These are phyloP conservation scores for Solidago caesia DNA, from an alignment of 129 eudicot species.

Conservation along the genomic window DNA sequence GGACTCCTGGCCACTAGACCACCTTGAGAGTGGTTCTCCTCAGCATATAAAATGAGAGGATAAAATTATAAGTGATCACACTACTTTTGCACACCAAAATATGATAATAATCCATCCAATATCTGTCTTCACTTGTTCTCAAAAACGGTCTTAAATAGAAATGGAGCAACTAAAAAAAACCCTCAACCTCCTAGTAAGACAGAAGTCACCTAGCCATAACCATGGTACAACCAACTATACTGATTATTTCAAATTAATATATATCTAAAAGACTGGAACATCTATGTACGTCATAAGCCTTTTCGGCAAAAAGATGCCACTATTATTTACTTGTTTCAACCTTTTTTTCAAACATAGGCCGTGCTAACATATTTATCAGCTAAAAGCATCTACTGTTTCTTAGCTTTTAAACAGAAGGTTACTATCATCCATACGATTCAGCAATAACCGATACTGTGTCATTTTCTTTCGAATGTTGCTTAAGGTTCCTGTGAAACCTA, in stretches of 20 bases:
- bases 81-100: conserved; percentile 2
- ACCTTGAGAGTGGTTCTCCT: too few relatives aligned
- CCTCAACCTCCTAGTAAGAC: background rate
- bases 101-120: background rate
- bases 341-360: background rate
- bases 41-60: too few relatives aligned
- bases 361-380: background rate
- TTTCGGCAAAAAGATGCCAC: background rate
- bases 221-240: conserved; percentile 2
- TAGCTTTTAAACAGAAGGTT: background rate
- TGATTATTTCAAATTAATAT: background rate
- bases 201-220: conserved; percentile 7
- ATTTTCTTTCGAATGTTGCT: background rate
- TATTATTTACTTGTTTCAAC: conserved; percentile 2
- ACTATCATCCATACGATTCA: background rate
- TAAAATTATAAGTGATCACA: background rate
- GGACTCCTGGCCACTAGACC: too few relatives aligned
- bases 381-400: background rate
- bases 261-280: background rate
- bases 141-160: background rate
- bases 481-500: conserved; percentile 1
- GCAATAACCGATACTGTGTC: background rate
- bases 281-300: background rate
- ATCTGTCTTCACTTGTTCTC: background rate
- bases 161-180: conserved; percentile 1